These are phyloP conservation scores for Hericium coralloides DNA, from an alignment of 768 basidiomycete species.

Conservation along the genomic window DNA sequence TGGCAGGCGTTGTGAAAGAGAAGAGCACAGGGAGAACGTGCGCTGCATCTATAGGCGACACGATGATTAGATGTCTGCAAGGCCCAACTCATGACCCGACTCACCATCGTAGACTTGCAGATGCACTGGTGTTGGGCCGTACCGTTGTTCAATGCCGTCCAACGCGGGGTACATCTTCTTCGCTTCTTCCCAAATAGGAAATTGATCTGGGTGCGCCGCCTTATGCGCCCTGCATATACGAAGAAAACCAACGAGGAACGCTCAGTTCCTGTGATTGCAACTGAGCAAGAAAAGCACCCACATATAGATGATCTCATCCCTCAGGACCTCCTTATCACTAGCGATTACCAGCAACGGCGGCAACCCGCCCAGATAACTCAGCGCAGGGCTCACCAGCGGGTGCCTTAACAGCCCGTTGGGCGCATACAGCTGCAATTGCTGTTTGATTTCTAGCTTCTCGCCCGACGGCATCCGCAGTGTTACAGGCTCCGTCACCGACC, in stretches of 20 bases:
- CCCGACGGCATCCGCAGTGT: slow-evolving; percentile 37
- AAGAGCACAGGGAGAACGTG: slow-evolving; percentile 71
- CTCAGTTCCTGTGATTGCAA: background rate
- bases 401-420: slow-evolving; percentile 70
- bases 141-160: slow-evolving; percentile 41
- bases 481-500: slow-evolving; percentile 30
- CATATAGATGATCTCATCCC: slow-evolving; percentile 89
- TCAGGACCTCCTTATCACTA: slow-evolving; percentile 83
- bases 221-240: slow-evolving; percentile 66
- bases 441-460: slow-evolving; percentile 42
- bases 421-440: slow-evolving; percentile 83
- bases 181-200: slow-evolving; percentile 36
- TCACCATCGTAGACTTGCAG: slow-evolving; percentile 87
- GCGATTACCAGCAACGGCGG: slow-evolving; percentile 81
- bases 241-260: background rate
- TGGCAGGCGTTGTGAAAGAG: slow-evolving; percentile 67
- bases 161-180: slow-evolving; percentile 49
- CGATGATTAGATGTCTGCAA: slow-evolving; percentile 12
- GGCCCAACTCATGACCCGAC: slow-evolving; percentile 2
- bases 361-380: slow-evolving; percentile 82
- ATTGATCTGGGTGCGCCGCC: slow-evolving; percentile 76
- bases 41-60: slow-evolving; percentile 41
- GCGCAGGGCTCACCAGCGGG: slow-evolving; percentile 75
- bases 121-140: slow-evolving; percentile 72
- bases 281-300: slow-evolving; percentile 17